These are phyloP conservation scores for Colletotrichum costaricense DNA, from an alignment of 2,329 filamentous ascomycete genomes.

Conservation along the genomic window DNA sequence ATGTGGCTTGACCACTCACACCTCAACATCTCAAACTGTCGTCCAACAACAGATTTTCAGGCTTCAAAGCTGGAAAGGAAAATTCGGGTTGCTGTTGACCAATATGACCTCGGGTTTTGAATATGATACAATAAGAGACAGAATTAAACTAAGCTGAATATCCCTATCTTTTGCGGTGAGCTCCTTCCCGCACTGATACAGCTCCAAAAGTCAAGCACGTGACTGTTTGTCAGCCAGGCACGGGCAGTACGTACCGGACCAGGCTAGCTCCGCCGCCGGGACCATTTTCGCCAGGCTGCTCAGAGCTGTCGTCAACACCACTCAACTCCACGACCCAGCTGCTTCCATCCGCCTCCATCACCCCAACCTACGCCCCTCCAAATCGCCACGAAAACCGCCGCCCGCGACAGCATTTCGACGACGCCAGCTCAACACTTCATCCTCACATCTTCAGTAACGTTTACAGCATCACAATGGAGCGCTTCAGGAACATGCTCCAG, in stretches of 20 bases:
- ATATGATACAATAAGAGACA: not conserved
- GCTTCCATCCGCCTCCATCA: constrained; percentile 32
- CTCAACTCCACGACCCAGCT: constrained; percentile 26
- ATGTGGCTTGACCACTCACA: not conserved
- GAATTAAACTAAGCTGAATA: not conserved
- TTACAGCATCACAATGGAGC: constrained; percentile 74
- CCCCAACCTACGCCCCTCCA: constrained; percentile 25
- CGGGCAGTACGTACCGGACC: constrained; percentile 23
- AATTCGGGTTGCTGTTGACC: no score
- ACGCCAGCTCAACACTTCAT: not conserved
- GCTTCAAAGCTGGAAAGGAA: no score
- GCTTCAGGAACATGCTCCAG: constrained; percentile 89
- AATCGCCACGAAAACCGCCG: not conserved
- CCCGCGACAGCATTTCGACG: constrained; percentile 3
- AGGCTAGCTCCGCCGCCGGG: constrained; percentile 36
- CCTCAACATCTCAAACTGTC: not conserved
- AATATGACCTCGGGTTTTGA: no score
- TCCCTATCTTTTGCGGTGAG: not conserved
- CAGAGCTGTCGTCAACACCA: constrained; percentile 45
- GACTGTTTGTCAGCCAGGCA: constrained; percentile 24
- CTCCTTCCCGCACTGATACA: not conserved
- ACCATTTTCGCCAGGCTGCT: constrained; percentile 44
- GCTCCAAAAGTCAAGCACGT: constrained; percentile 3
- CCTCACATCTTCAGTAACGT: not conserved
- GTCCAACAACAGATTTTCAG: not conserved